Base-by-base conservation (phyloP, 2,329 filamentous ascomycete species). In the Aspergillus fischeri region DNA sequence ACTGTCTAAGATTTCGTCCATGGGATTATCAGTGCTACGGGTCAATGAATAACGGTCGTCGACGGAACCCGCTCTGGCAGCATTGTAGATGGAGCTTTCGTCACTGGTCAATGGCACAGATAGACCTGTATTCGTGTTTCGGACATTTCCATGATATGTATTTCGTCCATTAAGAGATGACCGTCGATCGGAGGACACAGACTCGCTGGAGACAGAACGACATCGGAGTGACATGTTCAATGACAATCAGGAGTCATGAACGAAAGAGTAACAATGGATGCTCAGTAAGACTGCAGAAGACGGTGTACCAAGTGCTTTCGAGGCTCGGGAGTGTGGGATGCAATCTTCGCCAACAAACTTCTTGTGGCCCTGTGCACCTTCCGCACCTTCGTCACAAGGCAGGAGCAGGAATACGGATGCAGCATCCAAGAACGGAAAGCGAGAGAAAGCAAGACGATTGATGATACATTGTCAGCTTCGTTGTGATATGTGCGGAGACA, bases 71-170 rank as follows among this genome's bases (percentile, higher is more conserved):
- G 70, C 68, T 49, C 68, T 58, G 42, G 67, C 58, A 7, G 75
- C 75, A 60, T 76, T 69, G 59, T 70, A 75, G 11, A 78, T 73
- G 10, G 68, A 73, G 51, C 64, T 67, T 49, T 74, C 71, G 25
- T 74, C 70, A 53, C 72, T 75, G 20, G 67, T 66, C 35, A 65
- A 54, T 14, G 70, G 69, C 47, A 72, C 70, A 0, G 63, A 63
- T 10, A 64, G 67, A 20, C 55, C 57, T 32, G 51, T 45, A 17
- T 45, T 55, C 17, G 21, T 10, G 17, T 17, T 27, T 44, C 9
- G 20, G 44, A 28, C 48, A 44, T 52, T 47, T 25, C 54, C 50
- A 3, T 5, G 11, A 25, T 27, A 47, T 14, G 44, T 27, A 11
- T 47, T 24, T 47, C 24, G 44, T 17, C 44, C 24, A 25, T 1